Conservation (phyloP, 805 yeast species). For the Kuraishia hungarica region DNA sequence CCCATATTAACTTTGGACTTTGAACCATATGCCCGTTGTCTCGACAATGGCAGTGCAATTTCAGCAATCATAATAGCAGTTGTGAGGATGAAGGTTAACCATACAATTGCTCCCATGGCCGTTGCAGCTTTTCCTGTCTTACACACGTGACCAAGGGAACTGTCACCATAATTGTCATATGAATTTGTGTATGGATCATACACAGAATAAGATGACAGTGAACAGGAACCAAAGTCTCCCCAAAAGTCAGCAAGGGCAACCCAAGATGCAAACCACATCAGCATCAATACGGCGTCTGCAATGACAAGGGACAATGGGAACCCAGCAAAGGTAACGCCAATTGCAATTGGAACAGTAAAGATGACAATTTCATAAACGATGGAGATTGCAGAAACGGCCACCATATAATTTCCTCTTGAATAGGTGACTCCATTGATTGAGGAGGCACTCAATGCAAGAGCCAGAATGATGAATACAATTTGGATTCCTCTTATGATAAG, state of each 20-base stretch:
- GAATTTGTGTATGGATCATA: background rate
- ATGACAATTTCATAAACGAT: background rate
- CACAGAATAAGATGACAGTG: background rate
- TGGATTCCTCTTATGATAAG: background rate
- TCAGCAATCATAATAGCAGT: background rate
- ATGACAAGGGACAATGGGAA: background rate
- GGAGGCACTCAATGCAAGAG: background rate
- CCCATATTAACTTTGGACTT: background rate
- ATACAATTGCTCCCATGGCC: background rate
- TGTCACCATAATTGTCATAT: background rate
- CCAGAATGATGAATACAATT: background rate
- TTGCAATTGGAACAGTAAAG: background rate
- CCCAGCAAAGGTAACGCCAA: background rate
- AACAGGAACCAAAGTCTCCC: background rate
- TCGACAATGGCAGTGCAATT: background rate
- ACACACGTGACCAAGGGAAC: background rate
- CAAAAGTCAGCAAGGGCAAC: slow-evolving; percentile 1
- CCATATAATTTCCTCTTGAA: background rate
- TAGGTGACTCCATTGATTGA: background rate
- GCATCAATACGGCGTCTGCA: background rate
- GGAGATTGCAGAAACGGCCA: background rate
- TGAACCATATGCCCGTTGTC: background rate
- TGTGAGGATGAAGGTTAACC: background rate
- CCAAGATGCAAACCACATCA: background rate
- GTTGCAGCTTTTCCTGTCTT: background rate